A percentile compares a stretch with the other conserved stretches of the same genome.
Conservation (phyloP, 2,329 filamentous ascomycete genomes). For the Penicillium sclerotigenum region DNA sequence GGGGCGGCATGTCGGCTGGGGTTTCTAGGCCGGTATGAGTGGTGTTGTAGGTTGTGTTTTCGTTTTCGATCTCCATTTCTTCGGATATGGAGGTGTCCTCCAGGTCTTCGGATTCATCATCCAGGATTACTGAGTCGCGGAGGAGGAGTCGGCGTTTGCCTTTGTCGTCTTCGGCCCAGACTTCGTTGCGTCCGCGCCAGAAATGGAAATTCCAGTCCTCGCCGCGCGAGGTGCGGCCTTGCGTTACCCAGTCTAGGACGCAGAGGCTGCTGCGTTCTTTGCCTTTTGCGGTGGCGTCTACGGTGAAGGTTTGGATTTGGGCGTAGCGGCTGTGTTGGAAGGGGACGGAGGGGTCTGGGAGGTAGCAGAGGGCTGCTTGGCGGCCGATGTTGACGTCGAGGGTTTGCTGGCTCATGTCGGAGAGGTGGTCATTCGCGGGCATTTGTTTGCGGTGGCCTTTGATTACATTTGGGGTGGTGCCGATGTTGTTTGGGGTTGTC, state of each 20-base stretch:
- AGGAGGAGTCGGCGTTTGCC: conserved; percentile 63
- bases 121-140: conserved; percentile 78
- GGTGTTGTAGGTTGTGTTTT: conserved; percentile 23
- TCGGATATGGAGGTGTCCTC: conserved; percentile 8
- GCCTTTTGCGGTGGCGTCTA: conserved; percentile 44
- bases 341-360: conserved; percentile 92
- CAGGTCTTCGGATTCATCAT: conserved; percentile 46
- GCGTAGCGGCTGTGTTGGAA: conserved; percentile 81
- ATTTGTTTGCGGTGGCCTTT: conserved; percentile 27
- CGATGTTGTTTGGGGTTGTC: conserved; percentile 47
- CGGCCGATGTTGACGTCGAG: conserved; percentile 49
- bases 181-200: conserved; percentile 83
- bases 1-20: conserved; percentile 14
- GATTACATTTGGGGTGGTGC: conserved; percentile 20
- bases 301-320: conserved; percentile 75
- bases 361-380: conserved; percentile 56
- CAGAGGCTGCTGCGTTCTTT: conserved; percentile 60
- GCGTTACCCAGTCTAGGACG: conserved; percentile 89
- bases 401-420: conserved; percentile 47
- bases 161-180: conserved; percentile 46
- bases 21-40: conserved; percentile 1
- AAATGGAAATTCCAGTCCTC: conserved; percentile 81
- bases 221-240: conserved; percentile 77
- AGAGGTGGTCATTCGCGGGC: conserved; percentile 40
- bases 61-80: conserved; percentile 32